Evolutionary conservation across 2,329 filamentous ascomycete genomes (phyloP).

Genomic region (Colletotrichum agaves): DNA sequence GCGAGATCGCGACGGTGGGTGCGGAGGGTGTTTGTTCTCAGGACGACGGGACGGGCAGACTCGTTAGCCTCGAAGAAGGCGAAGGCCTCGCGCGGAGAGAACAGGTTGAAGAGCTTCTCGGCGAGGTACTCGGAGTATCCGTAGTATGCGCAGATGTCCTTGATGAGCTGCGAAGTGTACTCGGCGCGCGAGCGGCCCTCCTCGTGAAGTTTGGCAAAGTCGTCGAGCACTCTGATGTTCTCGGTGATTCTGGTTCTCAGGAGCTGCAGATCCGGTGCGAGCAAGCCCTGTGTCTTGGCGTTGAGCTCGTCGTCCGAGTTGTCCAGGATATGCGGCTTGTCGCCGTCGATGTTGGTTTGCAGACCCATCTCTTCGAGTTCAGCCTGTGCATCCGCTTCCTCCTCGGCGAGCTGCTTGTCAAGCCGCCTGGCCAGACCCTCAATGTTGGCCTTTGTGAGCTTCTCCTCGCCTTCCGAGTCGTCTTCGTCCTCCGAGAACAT

Average conservation of each 20-base stretch:
- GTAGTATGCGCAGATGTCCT: slow-evolving; percentile 96
- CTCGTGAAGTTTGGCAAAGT: slow-evolving; percentile 85
- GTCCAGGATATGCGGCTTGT: slow-evolving; percentile 73
- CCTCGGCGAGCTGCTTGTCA: slow-evolving; percentile 79
- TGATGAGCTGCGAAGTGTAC: slow-evolving; percentile 86
- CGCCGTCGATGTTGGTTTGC: slow-evolving; percentile 92
- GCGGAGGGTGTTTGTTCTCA: slow-evolving; percentile 94
- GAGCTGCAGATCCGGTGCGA: slow-evolving; percentile 91
- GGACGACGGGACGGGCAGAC: slow-evolving; percentile 90
- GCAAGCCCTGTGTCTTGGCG: slow-evolving; percentile 68
- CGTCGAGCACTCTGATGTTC: slow-evolving; percentile 89
- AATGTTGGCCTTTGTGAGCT: slow-evolving; percentile 94
- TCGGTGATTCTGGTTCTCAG: slow-evolving; percentile 91
- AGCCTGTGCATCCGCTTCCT: slow-evolving; percentile 84
- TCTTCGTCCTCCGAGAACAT: slow-evolving; percentile 98
- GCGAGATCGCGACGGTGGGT: slow-evolving; percentile 82
- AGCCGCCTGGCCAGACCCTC: slow-evolving; percentile 88
- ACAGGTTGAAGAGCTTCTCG: slow-evolving; percentile 93
- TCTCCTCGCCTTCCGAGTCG: slow-evolving; percentile 87
- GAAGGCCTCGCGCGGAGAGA: slow-evolving; percentile 92
- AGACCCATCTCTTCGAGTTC: slow-evolving; percentile 87
- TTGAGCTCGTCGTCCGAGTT: slow-evolving; percentile 69
- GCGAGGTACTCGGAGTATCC: slow-evolving; percentile 95
- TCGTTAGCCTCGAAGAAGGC: slow-evolving; percentile 99
- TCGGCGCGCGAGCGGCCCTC: slow-evolving; percentile 85